Conservation (phyloP, 805 yeast species). For the Wickerhamiella parazyma region DNA sequence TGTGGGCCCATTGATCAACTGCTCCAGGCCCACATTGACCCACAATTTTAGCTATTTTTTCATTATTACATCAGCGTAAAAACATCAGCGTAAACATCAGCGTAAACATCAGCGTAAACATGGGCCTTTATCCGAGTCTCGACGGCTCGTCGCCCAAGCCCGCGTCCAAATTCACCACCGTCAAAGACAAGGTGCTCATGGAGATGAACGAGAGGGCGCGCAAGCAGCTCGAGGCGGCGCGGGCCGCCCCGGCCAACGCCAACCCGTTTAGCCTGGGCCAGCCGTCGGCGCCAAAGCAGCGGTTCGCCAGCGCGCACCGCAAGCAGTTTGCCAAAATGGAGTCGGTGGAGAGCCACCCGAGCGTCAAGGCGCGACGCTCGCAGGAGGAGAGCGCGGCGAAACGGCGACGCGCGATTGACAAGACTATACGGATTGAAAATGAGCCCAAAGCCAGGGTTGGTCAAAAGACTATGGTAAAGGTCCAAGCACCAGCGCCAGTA, state of each 20-base stretch:
- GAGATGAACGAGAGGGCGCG: constrained; percentile 27
- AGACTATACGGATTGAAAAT: no score
- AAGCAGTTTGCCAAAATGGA: constrained; percentile 21
- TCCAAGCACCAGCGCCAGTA: no score
- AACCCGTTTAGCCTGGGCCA: constrained; percentile 3
- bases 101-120: not conserved
- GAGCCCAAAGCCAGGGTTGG: no score
- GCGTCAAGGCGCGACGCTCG: no score
- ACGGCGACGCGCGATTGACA: no score
- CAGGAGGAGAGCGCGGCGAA: no score
- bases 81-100: constrained; percentile 1
- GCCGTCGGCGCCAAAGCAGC: not conserved
- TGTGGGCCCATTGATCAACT: not conserved
- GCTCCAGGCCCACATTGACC: not conserved
- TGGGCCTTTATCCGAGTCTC: constrained; percentile 8
- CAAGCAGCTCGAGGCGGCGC: constrained; percentile 5
- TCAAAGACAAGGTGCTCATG: constrained; percentile 24
- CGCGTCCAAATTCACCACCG: constrained; percentile 22
- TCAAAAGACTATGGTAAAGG: no score
- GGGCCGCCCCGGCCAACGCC: not conserved
- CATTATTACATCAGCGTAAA: no score
- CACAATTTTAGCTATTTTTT: not conserved
- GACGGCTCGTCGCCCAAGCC: not conserved
- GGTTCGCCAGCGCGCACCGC: constrained; percentile 13
- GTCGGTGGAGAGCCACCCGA: constrained; percentile 12